Conservation (phyloP, 208 protist species). For the Borovskyia barvae region DNA sequence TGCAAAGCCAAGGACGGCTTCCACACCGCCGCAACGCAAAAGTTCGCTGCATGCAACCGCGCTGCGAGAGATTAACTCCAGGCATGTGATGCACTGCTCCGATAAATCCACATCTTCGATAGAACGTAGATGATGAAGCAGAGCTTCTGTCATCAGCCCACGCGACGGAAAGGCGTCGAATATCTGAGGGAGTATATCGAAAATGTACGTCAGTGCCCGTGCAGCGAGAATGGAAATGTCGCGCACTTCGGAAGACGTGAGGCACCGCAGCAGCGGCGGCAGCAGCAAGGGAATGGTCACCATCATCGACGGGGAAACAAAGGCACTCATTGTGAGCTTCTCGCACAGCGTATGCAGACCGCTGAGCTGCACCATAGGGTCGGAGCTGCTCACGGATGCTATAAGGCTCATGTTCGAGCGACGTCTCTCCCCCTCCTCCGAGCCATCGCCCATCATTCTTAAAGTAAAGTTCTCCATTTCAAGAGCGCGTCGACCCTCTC, state of each 20-base stretch:
- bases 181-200: conserved; percentile 82
- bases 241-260: conserved; percentile 78
- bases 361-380: conserved; percentile 50
- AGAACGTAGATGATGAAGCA: conserved; percentile 80
- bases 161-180: conserved; percentile 51
- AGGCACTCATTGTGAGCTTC: conserved; percentile 88
- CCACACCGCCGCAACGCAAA: conserved; percentile 72
- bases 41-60: conserved; percentile 32
- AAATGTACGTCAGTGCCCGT: conserved; percentile 88
- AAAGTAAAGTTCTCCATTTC: too few relatives aligned
- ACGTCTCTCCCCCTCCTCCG: conserved; percentile 17
- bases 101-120: conserved; percentile 95
- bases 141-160: conserved; percentile 40
- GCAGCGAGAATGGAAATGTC: conserved; percentile 89
- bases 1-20: conserved; percentile 83
- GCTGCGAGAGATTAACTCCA: conserved; percentile 88
- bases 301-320: conserved; percentile 75
- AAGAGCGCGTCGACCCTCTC: too few relatives aligned
- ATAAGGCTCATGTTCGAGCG: conserved; percentile 29
- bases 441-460: conserved; percentile 7
- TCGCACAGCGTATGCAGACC: conserved; percentile 87
- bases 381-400: conserved; percentile 44
- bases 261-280: conserved; percentile 59
- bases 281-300: conserved; percentile 52
- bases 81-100: conserved; percentile 90